phyloP scores from a whole-genome alignment of 208 protist species.

The Crithidia bombi region DNA sequence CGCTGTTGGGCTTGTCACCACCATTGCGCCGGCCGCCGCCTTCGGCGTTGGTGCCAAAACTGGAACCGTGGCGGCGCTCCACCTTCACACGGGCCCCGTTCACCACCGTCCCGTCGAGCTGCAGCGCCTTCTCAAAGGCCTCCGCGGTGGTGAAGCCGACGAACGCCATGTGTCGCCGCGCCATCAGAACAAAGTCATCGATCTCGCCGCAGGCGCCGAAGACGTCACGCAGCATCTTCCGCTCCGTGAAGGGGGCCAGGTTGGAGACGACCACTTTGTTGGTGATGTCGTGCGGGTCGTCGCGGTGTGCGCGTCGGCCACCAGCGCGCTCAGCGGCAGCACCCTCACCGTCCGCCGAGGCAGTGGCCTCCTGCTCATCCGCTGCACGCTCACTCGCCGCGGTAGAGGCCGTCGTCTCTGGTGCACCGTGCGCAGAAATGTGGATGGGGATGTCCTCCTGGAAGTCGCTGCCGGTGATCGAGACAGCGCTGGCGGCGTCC shows the following conservation, averaged over 20 bases:
- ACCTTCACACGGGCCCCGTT: constrained; percentile 46
- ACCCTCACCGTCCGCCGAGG: not conserved
- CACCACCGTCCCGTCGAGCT: constrained; percentile 49
- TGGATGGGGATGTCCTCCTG: constrained; percentile 32
- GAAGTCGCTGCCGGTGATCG: constrained; percentile 48
- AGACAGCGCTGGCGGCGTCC: constrained; percentile 28
- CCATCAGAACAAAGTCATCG: constrained; percentile 50
- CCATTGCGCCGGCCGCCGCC: constrained; percentile 3
- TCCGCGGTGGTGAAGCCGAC: constrained; percentile 51
- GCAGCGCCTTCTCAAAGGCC: constrained; percentile 54
- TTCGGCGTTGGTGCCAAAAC: constrained; percentile 16
- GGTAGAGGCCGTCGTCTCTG: constrained; percentile 17
- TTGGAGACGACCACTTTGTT: constrained; percentile 55
- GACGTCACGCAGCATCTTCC: constrained; percentile 43
- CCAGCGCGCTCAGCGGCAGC: constrained; percentile 8
- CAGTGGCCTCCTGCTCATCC: not conserved
- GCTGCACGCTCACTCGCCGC: not conserved
- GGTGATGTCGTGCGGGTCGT: constrained; percentile 24
- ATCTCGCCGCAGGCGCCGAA: constrained; percentile 57
- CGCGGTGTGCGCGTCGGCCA: too few species aligned
- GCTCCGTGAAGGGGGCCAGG: constrained; percentile 35
- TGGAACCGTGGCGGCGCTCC: constrained; percentile 44
- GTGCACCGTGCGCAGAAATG: constrained; percentile 26
- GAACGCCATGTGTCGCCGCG: constrained; percentile 47
- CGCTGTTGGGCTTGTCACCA: not conserved